Percentiles rank a stretch among this genome's conserved stretches.
phyloP scores from a whole-genome alignment of 805 yeast species.

The Saccharomycodes ludwigii region DNA sequence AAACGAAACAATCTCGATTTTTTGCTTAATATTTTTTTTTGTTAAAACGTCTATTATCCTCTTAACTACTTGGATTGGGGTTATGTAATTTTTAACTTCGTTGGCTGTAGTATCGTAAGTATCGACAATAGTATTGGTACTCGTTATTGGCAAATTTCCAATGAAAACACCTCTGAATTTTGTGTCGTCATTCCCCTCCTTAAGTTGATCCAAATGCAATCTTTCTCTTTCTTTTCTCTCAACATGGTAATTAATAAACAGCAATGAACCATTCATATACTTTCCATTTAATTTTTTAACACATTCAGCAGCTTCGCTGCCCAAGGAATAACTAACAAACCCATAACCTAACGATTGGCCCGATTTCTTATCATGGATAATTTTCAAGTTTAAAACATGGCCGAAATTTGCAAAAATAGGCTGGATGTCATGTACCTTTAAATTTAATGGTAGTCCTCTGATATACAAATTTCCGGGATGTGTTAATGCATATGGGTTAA shows the following conservation, averaged over 20 bases:
- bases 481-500: conserved; percentile 21
- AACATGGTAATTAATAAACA: conserved; percentile 50
- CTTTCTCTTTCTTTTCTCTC: conserved; percentile 49
- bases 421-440: conserved; percentile 26
- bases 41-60: conserved; percentile 40
- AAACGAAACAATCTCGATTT: conserved; percentile 15
- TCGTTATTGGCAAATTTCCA: conserved; percentile 36
- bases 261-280: conserved; percentile 17
- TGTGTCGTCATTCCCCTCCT: conserved; percentile 31
- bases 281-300: conserved; percentile 40
- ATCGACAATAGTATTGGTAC: no score
- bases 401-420: conserved; percentile 30
- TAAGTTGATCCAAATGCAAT: conserved; percentile 21
- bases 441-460: conserved; percentile 32
- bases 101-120: conserved; percentile 25
- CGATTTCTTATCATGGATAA: conserved; percentile 31
- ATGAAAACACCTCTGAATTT: conserved; percentile 45
- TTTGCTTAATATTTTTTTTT: conserved; percentile 7
- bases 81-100: conserved; percentile 23
- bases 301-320: conserved; percentile 50
- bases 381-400: conserved; percentile 31
- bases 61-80: conserved; percentile 21
- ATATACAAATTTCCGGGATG: conserved; percentile 51
- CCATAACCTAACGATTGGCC: conserved; percentile 41
- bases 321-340: conserved; percentile 49